Evolutionary conservation across 441 rosid genomes (phyloP), one percentile per base, ranked within the genome.

Genomic region (Populus hybrid): DNA sequence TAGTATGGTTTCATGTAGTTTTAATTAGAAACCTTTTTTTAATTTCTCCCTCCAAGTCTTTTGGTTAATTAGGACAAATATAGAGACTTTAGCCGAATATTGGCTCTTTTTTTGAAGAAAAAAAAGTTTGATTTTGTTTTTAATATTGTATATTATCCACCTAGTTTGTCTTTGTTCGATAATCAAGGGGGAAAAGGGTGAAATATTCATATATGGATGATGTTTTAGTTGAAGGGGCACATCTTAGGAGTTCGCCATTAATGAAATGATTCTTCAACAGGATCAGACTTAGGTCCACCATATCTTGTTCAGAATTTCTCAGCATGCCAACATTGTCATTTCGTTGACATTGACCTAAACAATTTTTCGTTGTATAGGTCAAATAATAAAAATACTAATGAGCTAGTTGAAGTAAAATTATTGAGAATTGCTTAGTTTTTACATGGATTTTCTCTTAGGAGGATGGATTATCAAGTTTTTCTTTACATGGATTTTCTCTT

Each of bases 321-420:
- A 26, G 76, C 28, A 32, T 63, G 50, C 24, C 64, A 26, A 34
- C 40, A 3, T 67, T 67, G 42, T 40, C 38, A 72, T 42, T 64
- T 20, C 40, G 11, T 40, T 73, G 66, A 73, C 77, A 20, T 67
- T 73, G 76, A 69, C 83, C 54, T 46, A n/a, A 50, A n/a, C 16
- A 9, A 38, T 38, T 70, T 46, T 36, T 16, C 61, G 61, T 54
- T 54, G n/a, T 54, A 6, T 0, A 18, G n/a, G 3, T 54, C 61
- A 54, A 54, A 54, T 54, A 54, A 54, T 18, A 54, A 54, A 18
- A 50, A 10, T 14, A 14, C 20, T 46, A 46, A 12, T 14, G 57
- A 46, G 20, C 5, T 50, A 12, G 20, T 5, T 0, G 6, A 46
- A 50, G 57, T 50, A 50, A 50, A 50, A 5, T 50, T 50, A 50